These are phyloP conservation scores for Eutrema yunnanense DNA, from an alignment of 345 rosid species.

Conservation along the genomic window DNA sequence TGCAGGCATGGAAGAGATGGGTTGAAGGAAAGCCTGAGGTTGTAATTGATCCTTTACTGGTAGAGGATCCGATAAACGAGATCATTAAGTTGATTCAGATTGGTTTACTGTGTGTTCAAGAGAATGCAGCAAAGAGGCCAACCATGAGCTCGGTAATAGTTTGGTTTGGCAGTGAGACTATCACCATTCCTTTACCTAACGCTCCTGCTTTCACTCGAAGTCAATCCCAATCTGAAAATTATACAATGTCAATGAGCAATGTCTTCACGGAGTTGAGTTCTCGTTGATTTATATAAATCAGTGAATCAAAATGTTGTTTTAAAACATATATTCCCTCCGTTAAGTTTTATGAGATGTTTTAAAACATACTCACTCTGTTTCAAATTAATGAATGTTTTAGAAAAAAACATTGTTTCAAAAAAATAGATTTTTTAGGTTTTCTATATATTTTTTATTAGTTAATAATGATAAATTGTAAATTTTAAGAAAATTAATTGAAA, in stretches of 20 bases:
- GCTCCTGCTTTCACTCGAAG: neutral
- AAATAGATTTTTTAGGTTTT: too few species aligned
- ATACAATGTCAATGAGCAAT: slow-evolving; percentile 23
- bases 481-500: too few species aligned
- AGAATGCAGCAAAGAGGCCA: neutral
- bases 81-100: neutral
- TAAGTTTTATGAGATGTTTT: too few species aligned
- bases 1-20: neutral
- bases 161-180: neutral
- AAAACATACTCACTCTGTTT: too few species aligned
- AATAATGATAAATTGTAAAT: too few species aligned
- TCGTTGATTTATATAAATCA: slow-evolving; percentile 6
- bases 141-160: neutral
- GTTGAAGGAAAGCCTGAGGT: neutral
- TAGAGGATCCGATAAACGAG: neutral
- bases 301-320: neutral
- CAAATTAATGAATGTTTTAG: too few species aligned
- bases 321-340: too few species aligned
- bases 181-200: neutral
- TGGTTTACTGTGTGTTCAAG: neutral
- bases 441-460: too few species aligned
- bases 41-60: neutral
- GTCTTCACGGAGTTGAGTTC: slow-evolving; percentile 31
- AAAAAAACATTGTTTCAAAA: too few species aligned
- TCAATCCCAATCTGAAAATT: neutral